phyloP scores from a whole-genome alignment of 495 filamentous ascomycete species.

The Aspergillus incahuasiensis region DNA sequence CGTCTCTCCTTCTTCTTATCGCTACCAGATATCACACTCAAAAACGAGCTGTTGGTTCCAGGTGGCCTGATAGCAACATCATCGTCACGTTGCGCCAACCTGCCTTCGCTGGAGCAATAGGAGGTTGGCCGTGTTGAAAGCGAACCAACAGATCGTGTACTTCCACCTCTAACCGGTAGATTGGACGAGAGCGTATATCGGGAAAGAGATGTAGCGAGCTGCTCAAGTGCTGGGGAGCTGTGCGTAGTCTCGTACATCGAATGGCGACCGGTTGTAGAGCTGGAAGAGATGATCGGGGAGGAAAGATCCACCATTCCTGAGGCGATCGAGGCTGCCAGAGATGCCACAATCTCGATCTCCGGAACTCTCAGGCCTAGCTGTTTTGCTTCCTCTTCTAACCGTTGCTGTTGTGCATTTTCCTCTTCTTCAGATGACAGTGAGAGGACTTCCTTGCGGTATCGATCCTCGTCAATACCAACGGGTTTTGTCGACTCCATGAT shows the following conservation, averaged over 20 bases:
- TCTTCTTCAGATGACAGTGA: conserved; percentile 30
- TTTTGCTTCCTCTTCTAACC: conserved; percentile 36
- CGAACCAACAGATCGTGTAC: conserved; percentile 39
- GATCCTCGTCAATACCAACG: conserved; percentile 28
- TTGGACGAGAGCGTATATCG: conserved; percentile 37
- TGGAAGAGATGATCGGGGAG: conserved; percentile 34
- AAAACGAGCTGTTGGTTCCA: conserved; percentile 26
- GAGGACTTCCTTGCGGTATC: conserved; percentile 41
- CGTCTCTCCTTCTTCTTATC: conserved; percentile 34
- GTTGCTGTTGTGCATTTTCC: conserved; percentile 33
- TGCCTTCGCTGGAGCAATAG: conserved; percentile 38
- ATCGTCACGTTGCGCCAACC: conserved; percentile 11
- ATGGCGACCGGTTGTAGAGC: conserved; percentile 37
- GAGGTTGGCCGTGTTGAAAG: conserved; percentile 42
- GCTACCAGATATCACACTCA: conserved; percentile 26
- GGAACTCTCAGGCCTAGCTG: conserved; percentile 37
- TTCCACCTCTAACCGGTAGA: conserved; percentile 28
- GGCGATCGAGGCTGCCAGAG: conserved; percentile 37
- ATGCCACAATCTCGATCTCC: conserved; percentile 34
- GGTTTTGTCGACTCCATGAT: conserved; percentile 16
- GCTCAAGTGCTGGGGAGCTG: conserved; percentile 28
- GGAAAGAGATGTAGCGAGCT: conserved; percentile 33
- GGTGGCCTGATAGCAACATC: conserved; percentile 3
- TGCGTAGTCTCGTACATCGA: conserved; percentile 30
- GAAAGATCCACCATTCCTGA: conserved; percentile 37